Evolutionary conservation across 352 stramenopile species (phyloP).

Genomic region (Phytophthora fragariaefolia): DNA sequence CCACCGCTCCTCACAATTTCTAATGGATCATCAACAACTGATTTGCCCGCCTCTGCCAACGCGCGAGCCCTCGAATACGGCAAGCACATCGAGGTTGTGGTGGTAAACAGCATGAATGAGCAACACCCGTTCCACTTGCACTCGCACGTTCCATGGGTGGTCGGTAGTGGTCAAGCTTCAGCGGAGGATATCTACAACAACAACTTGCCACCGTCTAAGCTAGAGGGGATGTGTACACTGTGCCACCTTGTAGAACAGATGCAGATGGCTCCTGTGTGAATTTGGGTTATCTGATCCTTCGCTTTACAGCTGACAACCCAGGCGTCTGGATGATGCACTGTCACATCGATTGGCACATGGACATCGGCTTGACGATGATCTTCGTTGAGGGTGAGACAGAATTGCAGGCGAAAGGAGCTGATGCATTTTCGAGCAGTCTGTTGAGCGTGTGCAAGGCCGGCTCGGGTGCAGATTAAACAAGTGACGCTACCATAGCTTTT

Average conservation of each 20-base stretch:
- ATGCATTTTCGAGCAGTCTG: conserved; percentile 26
- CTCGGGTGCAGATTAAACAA: no score
- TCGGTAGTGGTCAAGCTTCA: conserved; percentile 28
- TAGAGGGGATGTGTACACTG: conserved; percentile 32
- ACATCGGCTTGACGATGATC: conserved; percentile 38
- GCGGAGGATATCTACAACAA: conserved; percentile 17
- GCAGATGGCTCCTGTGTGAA: conserved; percentile 16
- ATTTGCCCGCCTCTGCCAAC: conserved; percentile 19
- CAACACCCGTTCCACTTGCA: conserved; percentile 47
- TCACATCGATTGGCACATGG: conserved; percentile 52
- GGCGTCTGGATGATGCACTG: conserved; percentile 43
- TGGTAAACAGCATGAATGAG: conserved; percentile 37
- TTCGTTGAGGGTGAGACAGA: conserved; percentile 35
- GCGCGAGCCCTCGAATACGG: conserved; percentile 25
- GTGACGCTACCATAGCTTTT: no score
- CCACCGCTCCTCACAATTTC: conserved; percentile 29
- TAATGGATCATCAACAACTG: conserved; percentile 18
- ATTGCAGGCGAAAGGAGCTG: conserved; percentile 12
- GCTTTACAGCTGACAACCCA: conserved; percentile 38
- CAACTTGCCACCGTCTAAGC: conserved; percentile 22
- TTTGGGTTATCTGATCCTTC: conserved; percentile 34
- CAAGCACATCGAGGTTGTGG: conserved; percentile 33
- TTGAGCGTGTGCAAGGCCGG: conserved; percentile 31
- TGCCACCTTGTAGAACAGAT: conserved; percentile 26
- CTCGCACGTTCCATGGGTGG: conserved; percentile 33